phyloP scores from a whole-genome alignment of 495 filamentous ascomycete genomes.

The Penicillium lividum region DNA sequence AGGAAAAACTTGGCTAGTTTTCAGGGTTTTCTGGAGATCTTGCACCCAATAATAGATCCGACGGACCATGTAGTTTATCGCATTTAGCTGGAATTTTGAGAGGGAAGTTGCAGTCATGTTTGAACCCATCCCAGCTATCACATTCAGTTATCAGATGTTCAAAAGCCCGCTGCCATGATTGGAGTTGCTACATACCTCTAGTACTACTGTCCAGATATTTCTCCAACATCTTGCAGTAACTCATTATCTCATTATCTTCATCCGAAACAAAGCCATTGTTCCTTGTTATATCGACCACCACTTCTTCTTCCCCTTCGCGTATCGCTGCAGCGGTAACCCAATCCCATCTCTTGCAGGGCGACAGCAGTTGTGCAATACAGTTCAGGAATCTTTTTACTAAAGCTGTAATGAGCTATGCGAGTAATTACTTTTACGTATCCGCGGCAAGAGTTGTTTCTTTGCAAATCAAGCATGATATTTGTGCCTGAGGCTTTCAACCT shows the following conservation, averaged over 20 bases:
- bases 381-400: conserved; percentile 12
- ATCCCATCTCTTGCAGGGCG: conserved; percentile 16
- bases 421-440: no score
- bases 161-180: no score
- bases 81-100: no score
- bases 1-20: background rate
- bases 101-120: no score
- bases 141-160: no score
- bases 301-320: conserved; percentile 4
- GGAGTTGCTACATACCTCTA: background rate
- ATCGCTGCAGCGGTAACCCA: conserved; percentile 15
- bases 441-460: no score
- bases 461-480: no score
- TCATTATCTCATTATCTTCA: background rate
- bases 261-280: conserved; percentile 1
- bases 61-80: background rate
- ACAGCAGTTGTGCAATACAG: conserved; percentile 19
- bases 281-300: conserved; percentile 14
- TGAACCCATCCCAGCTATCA: no score
- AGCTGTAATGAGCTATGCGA: no score
- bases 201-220: background rate
- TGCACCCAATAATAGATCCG: conserved; percentile 10
- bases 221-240: background rate
- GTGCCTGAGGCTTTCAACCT: no score
- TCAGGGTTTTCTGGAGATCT: background rate